Conservation (phyloP, 1,139 yeast species). For the Geotrichum carabidarum region DNA sequence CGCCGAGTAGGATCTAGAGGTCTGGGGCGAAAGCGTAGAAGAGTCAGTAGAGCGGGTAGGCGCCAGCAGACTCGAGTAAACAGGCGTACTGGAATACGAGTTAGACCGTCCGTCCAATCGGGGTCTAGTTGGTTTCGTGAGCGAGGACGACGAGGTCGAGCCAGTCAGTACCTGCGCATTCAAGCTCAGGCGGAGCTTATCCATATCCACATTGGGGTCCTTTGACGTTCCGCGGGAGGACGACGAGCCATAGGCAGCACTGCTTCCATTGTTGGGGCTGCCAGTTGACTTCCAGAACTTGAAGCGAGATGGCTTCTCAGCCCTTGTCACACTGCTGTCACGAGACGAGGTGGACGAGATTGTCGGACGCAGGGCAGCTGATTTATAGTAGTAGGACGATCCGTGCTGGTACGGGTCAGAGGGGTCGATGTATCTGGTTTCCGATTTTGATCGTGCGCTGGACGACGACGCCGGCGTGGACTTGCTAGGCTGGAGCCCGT, state of each 20-base stretch:
- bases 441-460: constrained; percentile 6
- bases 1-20: constrained; percentile 9
- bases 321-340: constrained; percentile 1
- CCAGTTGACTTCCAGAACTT: constrained; percentile 4
- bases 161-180: neutral
- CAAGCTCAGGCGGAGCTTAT: constrained; percentile 1
- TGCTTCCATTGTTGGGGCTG: neutral
- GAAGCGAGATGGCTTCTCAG: neutral
- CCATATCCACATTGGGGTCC: constrained; percentile 1
- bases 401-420: constrained; percentile 1
- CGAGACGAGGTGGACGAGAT: constrained; percentile 5
- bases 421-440: constrained; percentile 4
- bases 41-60: constrained; percentile 20
- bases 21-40: constrained; percentile 11
- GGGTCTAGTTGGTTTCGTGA: neutral
- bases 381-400: neutral
- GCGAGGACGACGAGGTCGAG: neutral
- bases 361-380: constrained; percentile 10
- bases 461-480: constrained; percentile 3
- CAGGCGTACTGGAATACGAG: constrained; percentile 4
- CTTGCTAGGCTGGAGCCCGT: constrained; percentile 4
- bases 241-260: neutral
- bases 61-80: constrained; percentile 6
- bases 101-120: neutral
- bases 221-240: neutral